Base-by-base conservation (phyloP, 768 basidiomycete species). In the Rhodotorula diobovata region DNA sequence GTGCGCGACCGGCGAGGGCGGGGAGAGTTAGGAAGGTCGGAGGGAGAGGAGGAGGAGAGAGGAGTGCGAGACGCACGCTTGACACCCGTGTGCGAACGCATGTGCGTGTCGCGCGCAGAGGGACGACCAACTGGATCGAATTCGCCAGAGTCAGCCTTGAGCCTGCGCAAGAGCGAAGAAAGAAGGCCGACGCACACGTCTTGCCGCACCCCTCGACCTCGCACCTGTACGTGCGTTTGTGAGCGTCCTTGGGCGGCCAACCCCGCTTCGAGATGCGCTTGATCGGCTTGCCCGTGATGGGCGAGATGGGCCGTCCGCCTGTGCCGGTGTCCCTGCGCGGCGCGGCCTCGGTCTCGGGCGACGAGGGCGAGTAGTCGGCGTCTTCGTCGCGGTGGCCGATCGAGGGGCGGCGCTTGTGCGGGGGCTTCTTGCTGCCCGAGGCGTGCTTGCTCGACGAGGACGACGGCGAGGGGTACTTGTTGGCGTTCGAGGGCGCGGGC, bases 271-370 rank as follows among this genome's bases (percentile, higher is more conserved):
- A 30, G 46, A 67, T 71, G 11, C 28, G 20, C 53, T 67, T 71
- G 28, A 66, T 58, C 32, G 70, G 70, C 55, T 60, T 63, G n/a
- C 70, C 70, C 39, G 70, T 71, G 39, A 71, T 67, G 21, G 65
- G 65, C 16, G 61, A 63, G 57, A 71, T 67, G 18, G 48, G n/a
- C 14, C n/a, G 51, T 4, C 3, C n/a, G 28, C n/a, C n/a, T n/a
- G n/a, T 16, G 41, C 41, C 18, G 41, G 14, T 12, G 41, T 43
- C n/a, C n/a, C n/a, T n/a, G n/a, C n/a, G 11, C 14, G 18, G 5
- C 41, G 12, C 18, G 41, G 20, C 28, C 39, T 51, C n/a, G 32
- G 32, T 18, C 30, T 2, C 39, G 39, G 14, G 28, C 25, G 58
- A 14, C 5, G 58, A 45, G 41, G 39, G 9, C 55, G 55, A 8